Evolutionary conservation across 768 basidiomycete species (phyloP).

Genomic region (Panus rudis): DNA sequence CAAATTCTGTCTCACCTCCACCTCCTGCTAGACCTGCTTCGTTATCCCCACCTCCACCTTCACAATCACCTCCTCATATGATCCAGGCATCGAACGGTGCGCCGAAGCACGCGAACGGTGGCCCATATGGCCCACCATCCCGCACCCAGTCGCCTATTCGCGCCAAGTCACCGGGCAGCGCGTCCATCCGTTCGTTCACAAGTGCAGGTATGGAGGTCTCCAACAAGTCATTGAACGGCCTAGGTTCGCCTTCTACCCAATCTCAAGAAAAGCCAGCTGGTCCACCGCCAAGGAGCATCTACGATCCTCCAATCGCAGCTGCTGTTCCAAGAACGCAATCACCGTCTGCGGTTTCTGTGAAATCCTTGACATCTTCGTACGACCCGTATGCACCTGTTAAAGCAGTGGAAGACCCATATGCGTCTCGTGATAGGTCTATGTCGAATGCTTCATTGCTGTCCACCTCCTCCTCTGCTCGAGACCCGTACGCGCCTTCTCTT

Average conservation of each 20-base stretch:
- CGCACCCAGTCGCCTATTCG: conserved; percentile 5
- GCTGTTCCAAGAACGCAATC: conserved; percentile 26
- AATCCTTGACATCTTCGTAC: conserved; percentile 7
- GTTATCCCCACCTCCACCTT: no score
- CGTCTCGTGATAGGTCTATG: conserved; percentile 7
- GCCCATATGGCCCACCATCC: no score
- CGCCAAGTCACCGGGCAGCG: conserved; percentile 6
- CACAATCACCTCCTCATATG: no score
- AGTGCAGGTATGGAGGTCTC: conserved; percentile 3
- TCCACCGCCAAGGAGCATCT: background rate
- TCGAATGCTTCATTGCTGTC: conserved; percentile 11
- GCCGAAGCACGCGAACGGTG: no score
- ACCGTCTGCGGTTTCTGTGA: conserved; percentile 17
- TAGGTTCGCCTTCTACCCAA: no score
- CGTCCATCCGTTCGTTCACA: conserved; percentile 7
- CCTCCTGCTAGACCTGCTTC: no score
- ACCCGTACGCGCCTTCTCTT: conserved; percentile 14
- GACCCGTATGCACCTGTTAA: conserved; percentile 17
- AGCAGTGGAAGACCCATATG: background rate
- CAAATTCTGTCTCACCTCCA: no score
- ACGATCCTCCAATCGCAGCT: conserved; percentile 5
- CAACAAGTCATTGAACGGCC: no score
- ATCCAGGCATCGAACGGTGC: no score
- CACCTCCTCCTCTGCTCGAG: background rate
- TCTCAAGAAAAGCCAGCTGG: no score